Evolutionary conservation across 305 asterid species (phyloP), one percentile per base, ranked within the genome.

Genomic region (Ajuga reptans): DNA sequence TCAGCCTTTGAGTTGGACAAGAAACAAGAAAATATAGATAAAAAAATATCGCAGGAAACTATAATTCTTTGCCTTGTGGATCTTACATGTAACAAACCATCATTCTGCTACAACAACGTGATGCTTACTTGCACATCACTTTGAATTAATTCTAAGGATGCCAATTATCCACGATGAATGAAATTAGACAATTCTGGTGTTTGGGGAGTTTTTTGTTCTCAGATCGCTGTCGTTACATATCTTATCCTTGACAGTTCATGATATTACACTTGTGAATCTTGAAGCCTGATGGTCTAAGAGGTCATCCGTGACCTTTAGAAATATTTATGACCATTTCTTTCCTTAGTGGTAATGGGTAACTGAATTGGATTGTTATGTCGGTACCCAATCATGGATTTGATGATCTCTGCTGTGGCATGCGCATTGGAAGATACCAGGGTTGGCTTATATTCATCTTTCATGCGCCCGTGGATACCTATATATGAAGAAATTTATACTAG

Each of bases 1-100:
- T 80, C 80, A 27, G 75, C 79, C 77, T 75, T 67, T 83, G 83
- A 69, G 47, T 77, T 79, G 75, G 79, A 73, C 83, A 74, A 70
- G 64, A 60, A 72, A 66, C 69, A 45, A 65, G 75, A 56, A 56
- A 77, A 47, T 78, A 67, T 69, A 77, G 68, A 60, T 69, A 53
- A 45, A 15, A 21, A 2, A 36, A 8, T 69, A 54, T 69, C 54
- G 75, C 73, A 65, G 73, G 66, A 71, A 56, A 46, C 58, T 72
- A 64, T 69, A 53, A 63, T 64, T 66, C 65, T 36, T 77, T 53
- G 68, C 62, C 46, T 50, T 63, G 45, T 68, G 77, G 75, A 82
- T 69, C 39, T 76, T 66, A 66, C 64, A 59, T 59, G 75, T 66
- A 59, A 16, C 64, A 10, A 64, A 59, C 34, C 68, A 64, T 60